A percentile compares a stretch with the other conserved stretches of the same genome.
Evolutionary conservation across 208 protist species (phyloP).

Genomic region (Wallacemonas collosoma): DNA sequence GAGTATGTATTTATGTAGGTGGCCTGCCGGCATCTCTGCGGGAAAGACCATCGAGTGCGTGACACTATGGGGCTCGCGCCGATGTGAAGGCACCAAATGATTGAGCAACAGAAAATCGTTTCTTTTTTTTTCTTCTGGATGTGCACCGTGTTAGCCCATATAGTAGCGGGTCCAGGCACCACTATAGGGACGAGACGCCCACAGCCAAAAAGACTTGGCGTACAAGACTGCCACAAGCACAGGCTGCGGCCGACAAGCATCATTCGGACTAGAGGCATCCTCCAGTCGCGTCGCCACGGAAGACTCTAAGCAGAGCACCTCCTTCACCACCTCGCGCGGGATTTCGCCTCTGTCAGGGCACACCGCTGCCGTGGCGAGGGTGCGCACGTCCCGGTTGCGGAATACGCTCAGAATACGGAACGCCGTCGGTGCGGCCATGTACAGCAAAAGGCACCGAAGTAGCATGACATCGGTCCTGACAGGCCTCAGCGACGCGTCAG

Average conservation of each 20-base stretch:
- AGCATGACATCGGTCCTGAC: neutral
- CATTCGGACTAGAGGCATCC: neutral
- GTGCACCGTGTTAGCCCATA: constrained; percentile 15
- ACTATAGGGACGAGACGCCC: constrained; percentile 7
- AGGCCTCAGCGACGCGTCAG: neutral
- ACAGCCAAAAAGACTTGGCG: constrained; percentile 24
- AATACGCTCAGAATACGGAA: neutral
- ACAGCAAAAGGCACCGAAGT: constrained; percentile 8
- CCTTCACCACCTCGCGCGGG: constrained; percentile 5
- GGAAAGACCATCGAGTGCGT: too few relatives aligned
- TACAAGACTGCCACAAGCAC: constrained; percentile 7
- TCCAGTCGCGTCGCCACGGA: neutral
- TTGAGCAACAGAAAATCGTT: too few relatives aligned
- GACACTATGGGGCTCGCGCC: too few relatives aligned
- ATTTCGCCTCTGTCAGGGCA: constrained; percentile 2
- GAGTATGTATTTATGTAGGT: too few relatives aligned
- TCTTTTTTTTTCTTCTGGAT: too few relatives aligned
- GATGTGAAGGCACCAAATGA: too few relatives aligned
- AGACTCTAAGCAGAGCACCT: neutral
- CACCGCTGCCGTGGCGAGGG: neutral
- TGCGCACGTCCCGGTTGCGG: constrained; percentile 10
- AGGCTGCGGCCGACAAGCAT: neutral
- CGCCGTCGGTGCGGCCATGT: constrained; percentile 4
- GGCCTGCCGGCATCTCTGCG: too few relatives aligned
- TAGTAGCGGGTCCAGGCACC: constrained; percentile 17